Base-by-base conservation (phyloP, 192 early-diverging fungal species). In the Coemansia sp. region DNA sequence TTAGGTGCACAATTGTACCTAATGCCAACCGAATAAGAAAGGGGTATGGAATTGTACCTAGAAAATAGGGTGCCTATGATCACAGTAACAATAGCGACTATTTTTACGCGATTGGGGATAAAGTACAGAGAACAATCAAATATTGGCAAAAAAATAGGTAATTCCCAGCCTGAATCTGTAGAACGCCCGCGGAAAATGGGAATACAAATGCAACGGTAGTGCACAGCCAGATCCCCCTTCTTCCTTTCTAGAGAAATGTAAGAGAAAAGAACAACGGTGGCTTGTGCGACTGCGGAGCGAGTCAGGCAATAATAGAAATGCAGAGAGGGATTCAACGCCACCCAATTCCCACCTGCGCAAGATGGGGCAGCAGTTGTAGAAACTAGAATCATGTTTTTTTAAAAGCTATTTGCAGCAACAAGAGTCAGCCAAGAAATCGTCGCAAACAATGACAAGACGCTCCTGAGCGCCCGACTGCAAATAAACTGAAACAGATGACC, bases 201-300 rank as follows among this genome's bases (percentile, higher is more conserved):
- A 17, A 46, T 46, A 4, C 39, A 17, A 46, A 46, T 46, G 39
- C 39, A 46, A 46, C 17, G 39, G 39, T 17, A 46, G 39, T 46
- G 39, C 39, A 46, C 39, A 46, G 14, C 39, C 39, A 46, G 39
- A 46, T 46, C 39, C 39, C 39, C 39, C 14, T 46, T 46, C 39
- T 46, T 46, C 39, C 11, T 46, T 46, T 17, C 1, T 46, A 14
- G 11, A 46, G 11, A 17, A 14, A 46, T 46, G 39, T 4, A 14
- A 14, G 39, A 17, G 39, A 17, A 14, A 46, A 14, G 11, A 14
- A 46, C 39, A 17, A 46, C 17, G 24, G 59, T 46, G 59, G 59
- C 59, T 36, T 60, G 31, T 9, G 59, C 30, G 33, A 42, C 59
- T 60, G 59, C 59, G 59, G 59, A 60, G 8, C 59, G 59, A 60